A percentile compares a stretch with the other conserved stretches of the same genome.
These are phyloP conservation scores for Mycena haematopus DNA, from an alignment of 768 basidiomycete species.

Conservation along the genomic window DNA sequence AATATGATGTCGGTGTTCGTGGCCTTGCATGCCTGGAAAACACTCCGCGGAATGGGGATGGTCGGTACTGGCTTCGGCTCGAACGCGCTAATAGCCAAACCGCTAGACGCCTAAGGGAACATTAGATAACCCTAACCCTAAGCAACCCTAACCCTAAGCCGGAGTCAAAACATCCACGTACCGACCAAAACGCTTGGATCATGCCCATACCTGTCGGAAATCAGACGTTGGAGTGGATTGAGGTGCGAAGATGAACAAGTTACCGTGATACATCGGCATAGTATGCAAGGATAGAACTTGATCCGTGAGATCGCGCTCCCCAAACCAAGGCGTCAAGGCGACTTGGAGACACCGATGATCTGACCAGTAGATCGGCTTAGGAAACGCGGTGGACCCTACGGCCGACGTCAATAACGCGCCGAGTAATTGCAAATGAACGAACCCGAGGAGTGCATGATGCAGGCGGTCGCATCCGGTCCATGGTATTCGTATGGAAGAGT, in stretches of 20 bases:
- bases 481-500: slow-evolving; percentile 19
- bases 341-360: slow-evolving; percentile 25
- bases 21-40: neutral
- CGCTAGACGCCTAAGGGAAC: slow-evolving; percentile 31
- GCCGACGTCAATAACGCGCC: neutral
- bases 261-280: slow-evolving; percentile 40
- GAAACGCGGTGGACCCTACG: slow-evolving; percentile 38
- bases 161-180: slow-evolving; percentile 31
- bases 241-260: neutral
- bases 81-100: neutral
- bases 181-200: slow-evolving; percentile 1
- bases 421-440: neutral
- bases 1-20: neutral
- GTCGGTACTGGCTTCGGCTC: neutral
- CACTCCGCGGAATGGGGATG: neutral
- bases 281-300: slow-evolving; percentile 34
- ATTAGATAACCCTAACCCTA: no score
- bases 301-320: slow-evolving; percentile 35
- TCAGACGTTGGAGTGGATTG: slow-evolving; percentile 14
- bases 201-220: slow-evolving; percentile 16
- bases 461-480: slow-evolving; percentile 14
- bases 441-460: slow-evolving; percentile 45
- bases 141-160: neutral
- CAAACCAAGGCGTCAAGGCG: slow-evolving; percentile 29
- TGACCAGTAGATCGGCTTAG: slow-evolving; percentile 33